Conservation (phyloP, 1,139 yeast genomes). For the Kurtzmaniella quercitrusa region DNA sequence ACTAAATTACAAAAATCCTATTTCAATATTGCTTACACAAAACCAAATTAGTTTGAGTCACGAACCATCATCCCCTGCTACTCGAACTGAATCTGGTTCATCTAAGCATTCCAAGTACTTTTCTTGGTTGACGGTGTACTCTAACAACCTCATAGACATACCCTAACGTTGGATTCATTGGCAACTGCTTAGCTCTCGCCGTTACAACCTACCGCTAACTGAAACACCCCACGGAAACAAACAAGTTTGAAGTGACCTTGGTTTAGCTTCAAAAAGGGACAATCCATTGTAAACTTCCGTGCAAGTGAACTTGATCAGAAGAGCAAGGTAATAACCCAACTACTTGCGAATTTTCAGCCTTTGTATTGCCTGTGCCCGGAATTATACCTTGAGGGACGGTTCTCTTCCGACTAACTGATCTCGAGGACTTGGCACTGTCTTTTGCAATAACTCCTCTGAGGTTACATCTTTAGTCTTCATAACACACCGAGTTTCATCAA, state of each 20-base stretch:
- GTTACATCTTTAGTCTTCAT: no score
- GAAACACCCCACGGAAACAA: not conserved
- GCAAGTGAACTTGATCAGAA: no score
- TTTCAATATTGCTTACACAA: conserved; percentile 2
- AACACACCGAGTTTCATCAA: not conserved
- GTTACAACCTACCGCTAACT: not conserved
- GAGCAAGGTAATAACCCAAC: no score
- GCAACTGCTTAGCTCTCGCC: not conserved
- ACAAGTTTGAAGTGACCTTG: not conserved
- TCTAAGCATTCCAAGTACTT: not conserved
- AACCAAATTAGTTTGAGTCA: conserved; percentile 2
- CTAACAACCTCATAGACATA: not conserved
- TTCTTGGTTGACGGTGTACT: not conserved
- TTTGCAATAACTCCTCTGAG: no score
- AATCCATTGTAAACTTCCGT: not conserved
- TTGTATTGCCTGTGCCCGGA: no score
- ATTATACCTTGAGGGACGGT: not conserved
- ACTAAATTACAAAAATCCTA: not conserved
- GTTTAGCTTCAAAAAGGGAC: not conserved
- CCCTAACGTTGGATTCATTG: not conserved
- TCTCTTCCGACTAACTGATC: not conserved
- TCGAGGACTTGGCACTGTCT: no score
- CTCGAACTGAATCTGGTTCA: not conserved
- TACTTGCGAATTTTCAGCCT: no score
- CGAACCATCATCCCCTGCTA: not conserved